Evolutionary conservation across 768 basidiomycete genomes (phyloP).

Genomic region (Tylopilus intermedius): DNA sequence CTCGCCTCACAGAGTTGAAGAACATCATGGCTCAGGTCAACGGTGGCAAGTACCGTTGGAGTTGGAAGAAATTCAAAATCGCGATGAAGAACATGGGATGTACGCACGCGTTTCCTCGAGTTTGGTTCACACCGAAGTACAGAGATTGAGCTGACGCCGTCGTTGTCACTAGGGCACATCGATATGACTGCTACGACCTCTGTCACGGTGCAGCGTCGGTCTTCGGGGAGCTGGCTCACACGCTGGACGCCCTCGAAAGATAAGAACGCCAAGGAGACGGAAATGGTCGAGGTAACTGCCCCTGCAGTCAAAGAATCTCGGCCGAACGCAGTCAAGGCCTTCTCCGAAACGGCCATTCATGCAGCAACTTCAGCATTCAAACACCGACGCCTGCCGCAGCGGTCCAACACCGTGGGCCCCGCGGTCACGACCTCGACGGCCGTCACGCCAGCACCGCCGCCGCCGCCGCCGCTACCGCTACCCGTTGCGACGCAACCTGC

Average conservation of each 20-base stretch:
- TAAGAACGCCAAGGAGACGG: constrained; percentile 28
- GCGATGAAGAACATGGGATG: constrained; percentile 81
- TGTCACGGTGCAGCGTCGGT: constrained; percentile 52
- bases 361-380: constrained; percentile 28
- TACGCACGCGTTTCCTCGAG: constrained; percentile 35
- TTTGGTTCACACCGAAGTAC: not conserved
- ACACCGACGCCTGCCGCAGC: constrained; percentile 26
- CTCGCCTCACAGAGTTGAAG: constrained; percentile 63
- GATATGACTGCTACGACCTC: constrained; percentile 55
- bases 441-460: constrained; percentile 5
- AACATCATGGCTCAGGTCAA: constrained; percentile 69
- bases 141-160: not conserved
- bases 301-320: constrained; percentile 28
- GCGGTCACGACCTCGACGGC: constrained; percentile 15
- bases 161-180: constrained; percentile 54
- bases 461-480: constrained; percentile 9
- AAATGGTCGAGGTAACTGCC: constrained; percentile 30
- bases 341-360: constrained; percentile 30
- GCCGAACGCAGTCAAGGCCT: constrained; percentile 32
- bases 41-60: constrained; percentile 76
- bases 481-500: constrained; percentile 13
- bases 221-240: constrained; percentile 46
- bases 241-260: constrained; percentile 43
- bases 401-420: constrained; percentile 28
- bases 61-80: constrained; percentile 76